Base-by-base conservation (phyloP, 805 yeast species). In the Scheffersomyces lignosus region DNA sequence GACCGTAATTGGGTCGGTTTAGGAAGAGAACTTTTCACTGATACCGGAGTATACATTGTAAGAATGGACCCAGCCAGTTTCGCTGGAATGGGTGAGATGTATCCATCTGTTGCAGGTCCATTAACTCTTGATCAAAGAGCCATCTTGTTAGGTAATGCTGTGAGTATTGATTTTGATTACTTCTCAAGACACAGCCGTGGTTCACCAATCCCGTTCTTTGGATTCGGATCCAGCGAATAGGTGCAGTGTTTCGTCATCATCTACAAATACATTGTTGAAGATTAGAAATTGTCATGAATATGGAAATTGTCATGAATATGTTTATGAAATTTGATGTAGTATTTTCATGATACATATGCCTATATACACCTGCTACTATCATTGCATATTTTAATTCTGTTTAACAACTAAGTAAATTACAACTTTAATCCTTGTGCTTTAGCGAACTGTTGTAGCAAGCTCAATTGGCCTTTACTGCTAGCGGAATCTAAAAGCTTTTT, bases 1-100 rank as follows among this genome's bases (percentile, higher is more conserved):
- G 93, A 88, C 58, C 75, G 98, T 51, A 89, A 89, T 60, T 93
- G 96, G 93, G 95, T 86, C 4, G 99, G 99, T 0, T 64, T 93
- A 28, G 96, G 95, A 2, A 75, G 97, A 52, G 99, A 93, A 56
- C 62, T 90, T 52, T 83, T 91, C 54, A 90, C 98, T 0, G 98
- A 93, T 60, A 86, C 96, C 0, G 98, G 98, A 44, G 90, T 88
- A 1, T 91, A 93, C 58, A 78, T 90, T 20, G 64, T 91, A 18
- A 65, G 96, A 41, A 84, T 89, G 86, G 95, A 87, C 51, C 83
- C 85, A 1, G 70, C 70, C 15, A 72, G 86, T 45, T 82, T 83
- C 47, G 73, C 69, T 3, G 87, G 83, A 0, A 61, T 81, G 49
- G 79, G 71, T 12, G 69, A 65, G 24, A 46, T 67, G 26, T 79